Percentiles rank a stretch among this genome's conserved stretches.
phyloP scores from a whole-genome alignment of 495 filamentous ascomycete species.

The Penicillium flavigenum region DNA sequence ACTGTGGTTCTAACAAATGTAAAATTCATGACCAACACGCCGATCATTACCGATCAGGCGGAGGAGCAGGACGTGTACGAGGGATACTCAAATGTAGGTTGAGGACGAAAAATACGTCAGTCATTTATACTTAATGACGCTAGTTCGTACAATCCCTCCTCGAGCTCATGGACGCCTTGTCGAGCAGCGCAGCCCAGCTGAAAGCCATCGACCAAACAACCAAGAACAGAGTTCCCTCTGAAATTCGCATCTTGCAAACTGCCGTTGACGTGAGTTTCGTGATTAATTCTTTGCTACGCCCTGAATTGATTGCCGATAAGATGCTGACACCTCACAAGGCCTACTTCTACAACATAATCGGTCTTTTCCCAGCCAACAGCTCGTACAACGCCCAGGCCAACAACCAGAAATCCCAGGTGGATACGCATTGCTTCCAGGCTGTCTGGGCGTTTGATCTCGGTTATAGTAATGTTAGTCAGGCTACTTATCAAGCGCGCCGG shows the following conservation, averaged over 20 bases:
- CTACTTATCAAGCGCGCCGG: constrained; percentile 5
- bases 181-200: constrained; percentile 17
- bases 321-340: constrained; percentile 14
- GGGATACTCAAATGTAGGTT: constrained; percentile 20
- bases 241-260: constrained; percentile 14
- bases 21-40: constrained; percentile 11
- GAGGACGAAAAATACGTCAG: constrained; percentile 1
- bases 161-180: constrained; percentile 17
- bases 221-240: constrained; percentile 10
- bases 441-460: constrained; percentile 16
- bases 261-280: constrained; percentile 5
- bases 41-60: constrained; percentile 12
- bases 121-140: constrained; percentile 5
- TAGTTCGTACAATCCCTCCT: constrained; percentile 19
- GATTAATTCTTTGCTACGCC: neutral
- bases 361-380: constrained; percentile 17
- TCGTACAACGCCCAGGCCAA: constrained; percentile 17
- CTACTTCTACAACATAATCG: constrained; percentile 18
- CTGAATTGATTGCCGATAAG: constrained; percentile 3
- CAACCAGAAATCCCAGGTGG: constrained; percentile 17
- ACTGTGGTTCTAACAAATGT: constrained; percentile 15
- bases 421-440: constrained; percentile 21
- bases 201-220: constrained; percentile 15
- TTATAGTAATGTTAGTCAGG: constrained; percentile 9
- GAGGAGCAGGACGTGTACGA: constrained; percentile 16